Conservation (phyloP, 805 yeast species). For the Yarrowia sp. region DNA sequence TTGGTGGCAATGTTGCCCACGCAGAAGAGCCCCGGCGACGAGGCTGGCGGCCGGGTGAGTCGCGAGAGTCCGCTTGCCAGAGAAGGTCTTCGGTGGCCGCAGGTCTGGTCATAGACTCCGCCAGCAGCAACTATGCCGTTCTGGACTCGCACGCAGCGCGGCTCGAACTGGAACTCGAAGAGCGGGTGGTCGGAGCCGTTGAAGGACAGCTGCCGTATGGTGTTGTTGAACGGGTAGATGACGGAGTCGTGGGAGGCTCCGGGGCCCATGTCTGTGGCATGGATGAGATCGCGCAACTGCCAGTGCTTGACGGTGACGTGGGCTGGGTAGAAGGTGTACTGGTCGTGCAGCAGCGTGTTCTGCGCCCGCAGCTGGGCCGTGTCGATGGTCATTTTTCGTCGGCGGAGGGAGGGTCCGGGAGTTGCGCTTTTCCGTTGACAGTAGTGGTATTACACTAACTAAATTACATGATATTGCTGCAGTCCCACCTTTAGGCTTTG, state of each 20-base stretch:
- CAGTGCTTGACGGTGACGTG: slow-evolving; percentile 48
- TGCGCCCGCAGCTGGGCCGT: slow-evolving; percentile 22
- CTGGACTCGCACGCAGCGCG: slow-evolving; percentile 63
- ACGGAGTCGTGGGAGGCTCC: slow-evolving; percentile 43
- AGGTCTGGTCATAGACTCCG: slow-evolving; percentile 45
- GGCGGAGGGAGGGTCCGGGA: neutral
- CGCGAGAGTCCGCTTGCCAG: slow-evolving; percentile 36
- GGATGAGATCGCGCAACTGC: slow-evolving; percentile 77
- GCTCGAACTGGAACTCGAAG: slow-evolving; percentile 58
- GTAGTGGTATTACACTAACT: neutral
- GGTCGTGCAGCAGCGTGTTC: slow-evolving; percentile 23
- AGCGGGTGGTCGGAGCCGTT: slow-evolving; percentile 42
- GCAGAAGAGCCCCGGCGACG: slow-evolving; percentile 59
- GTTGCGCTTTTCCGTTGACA: neutral
- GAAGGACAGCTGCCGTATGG: slow-evolving; percentile 49
- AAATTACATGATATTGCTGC: slow-evolving; percentile 18
- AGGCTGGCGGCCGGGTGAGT: neutral
- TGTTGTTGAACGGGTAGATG: slow-evolving; percentile 57
- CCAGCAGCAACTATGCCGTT: slow-evolving; percentile 53
- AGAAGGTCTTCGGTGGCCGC: slow-evolving; percentile 31
- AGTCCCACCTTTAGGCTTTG: neutral
- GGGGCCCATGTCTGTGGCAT: slow-evolving; percentile 41
- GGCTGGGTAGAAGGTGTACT: slow-evolving; percentile 22
- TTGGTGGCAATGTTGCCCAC: slow-evolving; percentile 52
- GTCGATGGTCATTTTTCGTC: slow-evolving; percentile 22